phyloP scores from a whole-genome alignment of 768 basidiomycete genomes.

The Galerina marginata region DNA sequence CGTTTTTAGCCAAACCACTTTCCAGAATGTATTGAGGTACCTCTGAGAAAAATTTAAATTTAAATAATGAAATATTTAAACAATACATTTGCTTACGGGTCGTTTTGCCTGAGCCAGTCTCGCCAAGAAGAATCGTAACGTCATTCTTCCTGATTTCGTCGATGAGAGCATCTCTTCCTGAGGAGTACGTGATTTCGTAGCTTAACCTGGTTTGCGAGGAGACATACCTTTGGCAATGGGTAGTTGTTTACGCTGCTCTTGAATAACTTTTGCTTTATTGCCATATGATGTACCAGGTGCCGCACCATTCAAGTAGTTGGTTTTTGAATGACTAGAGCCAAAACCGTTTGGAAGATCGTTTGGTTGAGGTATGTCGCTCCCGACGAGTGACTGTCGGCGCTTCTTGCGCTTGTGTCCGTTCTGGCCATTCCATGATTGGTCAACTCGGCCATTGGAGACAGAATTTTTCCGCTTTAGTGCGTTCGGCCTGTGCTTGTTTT shows the following conservation, averaged over 20 bases:
- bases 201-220: not conserved
- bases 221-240: slow-evolving; percentile 79
- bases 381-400: slow-evolving; percentile 28
- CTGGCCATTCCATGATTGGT: slow-evolving; percentile 25
- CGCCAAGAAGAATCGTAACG: slow-evolving; percentile 89
- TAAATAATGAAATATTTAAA: not conserved
- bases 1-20: slow-evolving; percentile 69
- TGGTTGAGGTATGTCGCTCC: slow-evolving; percentile 12
- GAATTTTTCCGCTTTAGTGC: slow-evolving; percentile 35
- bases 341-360: slow-evolving; percentile 20
- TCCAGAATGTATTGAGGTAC: slow-evolving; percentile 95
- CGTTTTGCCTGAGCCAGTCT: slow-evolving; percentile 98
- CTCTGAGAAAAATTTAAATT: slow-evolving; percentile 55
- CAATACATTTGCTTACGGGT: slow-evolving; percentile 72
- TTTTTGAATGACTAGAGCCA: slow-evolving; percentile 17
- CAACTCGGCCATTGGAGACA: slow-evolving; percentile 29
- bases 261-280: slow-evolving; percentile 42
- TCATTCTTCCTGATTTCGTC: slow-evolving; percentile 78
- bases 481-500: slow-evolving; percentile 33
- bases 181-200: not conserved
- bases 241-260: slow-evolving; percentile 71
- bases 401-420: slow-evolving; percentile 40
- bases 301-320: slow-evolving; percentile 21
- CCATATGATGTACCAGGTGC: slow-evolving; percentile 27
- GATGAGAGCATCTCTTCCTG: slow-evolving; percentile 79